Conservation (phyloP, 257 asterid genomes). For the Thymus quinquecostatus region DNA sequence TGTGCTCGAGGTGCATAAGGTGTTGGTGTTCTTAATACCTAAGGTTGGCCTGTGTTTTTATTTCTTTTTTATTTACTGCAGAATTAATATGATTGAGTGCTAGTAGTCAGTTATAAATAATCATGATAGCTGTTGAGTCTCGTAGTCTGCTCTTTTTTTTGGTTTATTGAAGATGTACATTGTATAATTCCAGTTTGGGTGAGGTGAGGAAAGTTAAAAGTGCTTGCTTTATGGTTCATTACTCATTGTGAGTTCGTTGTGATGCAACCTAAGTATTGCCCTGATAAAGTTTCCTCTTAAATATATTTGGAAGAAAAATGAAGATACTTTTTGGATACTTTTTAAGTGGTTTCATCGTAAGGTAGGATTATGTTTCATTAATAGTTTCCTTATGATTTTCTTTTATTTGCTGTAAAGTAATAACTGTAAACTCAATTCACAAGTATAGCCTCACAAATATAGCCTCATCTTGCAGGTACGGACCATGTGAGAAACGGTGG, state of each 20-base stretch:
- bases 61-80: neutral
- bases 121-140: conserved; percentile 16
- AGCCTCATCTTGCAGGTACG: neutral
- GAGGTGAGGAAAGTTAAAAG: conserved; percentile 10
- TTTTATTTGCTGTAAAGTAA: neutral
- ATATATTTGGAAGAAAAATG: neutral
- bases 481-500: conserved; percentile 56
- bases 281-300: too few relatives aligned
- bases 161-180: conserved; percentile 15
- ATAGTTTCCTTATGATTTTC: neutral
- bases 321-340: too few relatives aligned
- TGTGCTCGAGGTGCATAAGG: conserved; percentile 70
- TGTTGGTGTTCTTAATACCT: conserved; percentile 58
- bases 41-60: conserved; percentile 50
- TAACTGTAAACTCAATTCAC: neutral
- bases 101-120: conserved; percentile 14
- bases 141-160: neutral
- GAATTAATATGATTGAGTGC: conserved; percentile 5
- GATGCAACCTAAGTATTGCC: neutral
- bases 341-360: too few relatives aligned
- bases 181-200: neutral
- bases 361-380: too few relatives aligned
- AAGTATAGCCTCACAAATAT: too few relatives aligned
- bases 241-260: conserved; percentile 1
- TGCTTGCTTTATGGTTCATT: conserved; percentile 18